Percentiles rank a stretch among this genome's conserved stretches.
phyloP scores from a whole-genome alignment of 345 rosid species.

The Acer campestre region DNA sequence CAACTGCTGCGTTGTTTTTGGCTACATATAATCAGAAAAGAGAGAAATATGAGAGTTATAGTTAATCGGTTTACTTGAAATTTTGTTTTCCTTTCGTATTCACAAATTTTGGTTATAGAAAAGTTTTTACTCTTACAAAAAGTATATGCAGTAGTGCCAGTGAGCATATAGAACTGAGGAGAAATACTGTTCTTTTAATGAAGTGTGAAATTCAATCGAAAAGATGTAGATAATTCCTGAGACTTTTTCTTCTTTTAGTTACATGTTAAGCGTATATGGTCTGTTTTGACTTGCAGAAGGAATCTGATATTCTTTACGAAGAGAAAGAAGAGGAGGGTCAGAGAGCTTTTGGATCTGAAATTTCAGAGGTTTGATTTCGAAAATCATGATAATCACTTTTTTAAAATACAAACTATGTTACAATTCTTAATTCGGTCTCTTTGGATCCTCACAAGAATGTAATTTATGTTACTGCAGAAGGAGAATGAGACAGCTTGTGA shows the following conservation, averaged over 20 bases:
- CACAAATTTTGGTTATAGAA: neutral
- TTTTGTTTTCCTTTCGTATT: neutral
- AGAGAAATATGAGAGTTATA: neutral
- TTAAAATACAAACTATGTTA: slow-evolving; percentile 9
- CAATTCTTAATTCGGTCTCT: neutral
- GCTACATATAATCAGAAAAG: neutral
- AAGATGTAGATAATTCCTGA: neutral
- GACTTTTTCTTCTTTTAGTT: neutral
- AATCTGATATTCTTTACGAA: slow-evolving; percentile 19
- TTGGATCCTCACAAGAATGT: neutral
- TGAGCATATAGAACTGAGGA: neutral
- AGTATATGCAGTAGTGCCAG: neutral
- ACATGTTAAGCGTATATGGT: neutral
- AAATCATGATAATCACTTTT: slow-evolving; percentile 11
- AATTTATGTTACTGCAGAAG: slow-evolving; percentile 42
- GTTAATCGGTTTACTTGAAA: neutral
- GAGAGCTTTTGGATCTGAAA: slow-evolving; percentile 24
- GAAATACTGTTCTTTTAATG: too few species aligned
- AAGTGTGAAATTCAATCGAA: slow-evolving; percentile 5
- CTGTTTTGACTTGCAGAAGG: slow-evolving; percentile 30
- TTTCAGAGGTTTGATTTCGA: slow-evolving; percentile 31
- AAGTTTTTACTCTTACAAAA: neutral
- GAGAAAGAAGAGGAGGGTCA: slow-evolving; percentile 28
- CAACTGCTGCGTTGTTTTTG: neutral
- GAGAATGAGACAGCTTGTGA: slow-evolving; percentile 29